A percentile compares a stretch with the other conserved stretches of the same genome.
Evolutionary conservation across 371 early-diverging fungal species (phyloP).

Genomic region (Mortierella sp.): DNA sequence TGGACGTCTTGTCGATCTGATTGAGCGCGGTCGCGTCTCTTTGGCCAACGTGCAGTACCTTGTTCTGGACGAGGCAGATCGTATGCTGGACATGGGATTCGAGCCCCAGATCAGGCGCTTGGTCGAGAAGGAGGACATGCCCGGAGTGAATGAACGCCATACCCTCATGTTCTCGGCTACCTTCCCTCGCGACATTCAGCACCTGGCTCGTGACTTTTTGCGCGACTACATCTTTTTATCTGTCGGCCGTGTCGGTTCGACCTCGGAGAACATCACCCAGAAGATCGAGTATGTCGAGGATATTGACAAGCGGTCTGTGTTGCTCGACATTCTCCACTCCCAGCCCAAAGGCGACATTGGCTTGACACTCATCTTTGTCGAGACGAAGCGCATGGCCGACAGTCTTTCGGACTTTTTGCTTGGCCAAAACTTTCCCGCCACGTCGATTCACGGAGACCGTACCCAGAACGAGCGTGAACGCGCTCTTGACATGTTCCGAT

Average conservation of each 20-base stretch:
- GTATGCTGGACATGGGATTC: constrained; percentile 99
- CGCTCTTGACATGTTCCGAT: constrained; percentile 92
- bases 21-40: constrained; percentile 92
- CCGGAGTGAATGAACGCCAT: constrained; percentile 82
- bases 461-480: constrained; percentile 97
- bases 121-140: constrained; percentile 96
- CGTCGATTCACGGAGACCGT: constrained; percentile 98
- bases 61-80: constrained; percentile 99
- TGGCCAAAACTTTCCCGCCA: constrained; percentile 87
- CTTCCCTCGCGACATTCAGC: constrained; percentile 96
- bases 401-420: constrained; percentile 85
- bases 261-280: constrained; percentile 97
- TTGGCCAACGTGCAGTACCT: constrained; percentile 86
- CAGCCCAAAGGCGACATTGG: constrained; percentile 71
- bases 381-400: constrained; percentile 99
- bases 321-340: constrained; percentile 88
- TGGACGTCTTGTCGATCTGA: constrained; percentile 96
- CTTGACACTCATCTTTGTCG: constrained; percentile 97
- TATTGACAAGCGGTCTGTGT: constrained; percentile 85
- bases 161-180: constrained; percentile 99
- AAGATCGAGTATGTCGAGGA: constrained; percentile 90
- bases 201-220: constrained; percentile 95
- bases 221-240: constrained; percentile 94
- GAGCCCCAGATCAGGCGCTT: constrained; percentile 98
- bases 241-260: constrained; percentile 96